Evolutionary conservation across 257 asterid species (phyloP).

Genomic region (Voacanga thouarsii): DNA sequence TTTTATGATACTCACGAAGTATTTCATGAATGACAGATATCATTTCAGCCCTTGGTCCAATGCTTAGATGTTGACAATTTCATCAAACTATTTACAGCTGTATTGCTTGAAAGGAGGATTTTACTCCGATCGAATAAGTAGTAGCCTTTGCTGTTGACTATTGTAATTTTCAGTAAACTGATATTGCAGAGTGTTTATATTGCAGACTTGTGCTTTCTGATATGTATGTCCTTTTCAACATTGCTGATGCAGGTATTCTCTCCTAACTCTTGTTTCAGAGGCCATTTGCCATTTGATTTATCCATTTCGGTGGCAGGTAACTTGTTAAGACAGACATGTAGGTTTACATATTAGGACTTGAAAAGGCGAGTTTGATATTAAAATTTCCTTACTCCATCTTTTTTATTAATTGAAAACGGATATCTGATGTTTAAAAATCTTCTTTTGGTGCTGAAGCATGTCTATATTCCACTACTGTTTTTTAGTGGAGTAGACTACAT

Average conservation of each 20-base stretch:
- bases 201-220: not conserved
- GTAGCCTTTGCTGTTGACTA: constrained; percentile 20
- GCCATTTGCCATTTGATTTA: constrained; percentile 96
- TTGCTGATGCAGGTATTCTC: constrained; percentile 69
- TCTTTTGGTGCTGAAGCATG: constrained; percentile 92
- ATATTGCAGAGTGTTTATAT: not conserved
- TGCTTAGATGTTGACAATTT: constrained; percentile 96
- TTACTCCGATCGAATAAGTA: constrained; percentile 94
- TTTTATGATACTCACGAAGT: constrained; percentile 1
- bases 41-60: constrained; percentile 97
- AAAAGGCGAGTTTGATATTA: not conserved
- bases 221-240: not conserved
- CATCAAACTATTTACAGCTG: constrained; percentile 84
- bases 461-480: constrained; percentile 98
- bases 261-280: constrained; percentile 91
- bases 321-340: constrained; percentile 1
- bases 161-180: constrained; percentile 12
- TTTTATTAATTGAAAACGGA: constrained; percentile 29
- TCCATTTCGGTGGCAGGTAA: constrained; percentile 99
- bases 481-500: constrained; percentile 99
- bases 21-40: constrained; percentile 58
- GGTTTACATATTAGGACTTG: constrained; percentile 4
- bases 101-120: constrained; percentile 90
- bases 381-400: constrained; percentile 19
- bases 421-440: constrained; percentile 53